Conservation (phyloP, 208 protist genomes). For the Leishmania gerbilli region DNA sequence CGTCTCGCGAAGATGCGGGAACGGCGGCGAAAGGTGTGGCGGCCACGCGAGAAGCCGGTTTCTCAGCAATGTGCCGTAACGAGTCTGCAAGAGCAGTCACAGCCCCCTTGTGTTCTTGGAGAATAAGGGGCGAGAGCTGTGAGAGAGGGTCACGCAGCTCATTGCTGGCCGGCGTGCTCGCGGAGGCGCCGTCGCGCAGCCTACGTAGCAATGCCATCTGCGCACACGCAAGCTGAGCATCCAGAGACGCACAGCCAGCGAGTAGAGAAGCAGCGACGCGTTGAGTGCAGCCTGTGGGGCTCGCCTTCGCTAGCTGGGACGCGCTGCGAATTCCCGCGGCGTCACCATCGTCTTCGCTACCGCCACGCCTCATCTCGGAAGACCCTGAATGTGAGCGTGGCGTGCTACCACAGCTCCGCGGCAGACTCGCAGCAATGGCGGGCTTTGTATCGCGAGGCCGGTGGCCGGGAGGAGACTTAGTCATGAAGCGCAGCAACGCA, state of each 20-base stretch:
- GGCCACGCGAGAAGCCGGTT: slow-evolving; percentile 1
- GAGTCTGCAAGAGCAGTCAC: slow-evolving; percentile 36
- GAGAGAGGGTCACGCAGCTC: slow-evolving; percentile 12
- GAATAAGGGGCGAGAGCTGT: slow-evolving; percentile 13
- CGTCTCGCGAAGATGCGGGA: neutral
- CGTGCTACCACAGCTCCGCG: neutral
- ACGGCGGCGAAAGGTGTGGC: neutral
- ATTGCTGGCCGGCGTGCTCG: neutral
- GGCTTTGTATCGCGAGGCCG: neutral
- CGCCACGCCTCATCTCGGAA: neutral
- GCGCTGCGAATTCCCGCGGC: neutral
- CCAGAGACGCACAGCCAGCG: slow-evolving; percentile 56
- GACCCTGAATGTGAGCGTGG: neutral
- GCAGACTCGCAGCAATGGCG: neutral
- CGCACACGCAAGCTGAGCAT: slow-evolving; percentile 37
- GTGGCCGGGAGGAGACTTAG: neutral
- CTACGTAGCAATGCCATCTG: slow-evolving; percentile 12
- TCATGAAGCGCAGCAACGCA: slow-evolving; percentile 14
- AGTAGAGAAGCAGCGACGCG: slow-evolving; percentile 39
- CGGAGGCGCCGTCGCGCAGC: neutral
- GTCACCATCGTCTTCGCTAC: neutral
- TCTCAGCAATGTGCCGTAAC: slow-evolving; percentile 28
- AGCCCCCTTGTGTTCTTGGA: slow-evolving; percentile 36
- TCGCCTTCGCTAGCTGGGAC: neutral
- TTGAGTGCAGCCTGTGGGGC: neutral